Conservation (phyloP, 1,139 yeast species). For the Yarrowia galli region DNA sequence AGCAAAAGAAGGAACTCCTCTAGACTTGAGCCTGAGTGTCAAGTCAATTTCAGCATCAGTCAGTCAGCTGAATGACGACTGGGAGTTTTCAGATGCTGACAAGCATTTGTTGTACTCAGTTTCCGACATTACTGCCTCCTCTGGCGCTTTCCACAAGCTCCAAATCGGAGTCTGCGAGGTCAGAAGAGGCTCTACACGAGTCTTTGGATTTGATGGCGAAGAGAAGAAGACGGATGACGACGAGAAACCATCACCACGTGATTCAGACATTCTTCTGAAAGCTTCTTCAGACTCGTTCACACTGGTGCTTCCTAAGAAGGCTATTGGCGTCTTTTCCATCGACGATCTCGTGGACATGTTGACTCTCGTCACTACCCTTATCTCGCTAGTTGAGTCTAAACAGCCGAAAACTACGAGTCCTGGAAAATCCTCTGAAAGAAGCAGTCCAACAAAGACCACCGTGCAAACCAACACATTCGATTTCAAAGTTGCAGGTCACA, state of each 20-base stretch:
- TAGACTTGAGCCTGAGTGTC: not conserved
- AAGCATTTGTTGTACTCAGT: not conserved
- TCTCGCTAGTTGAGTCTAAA: constrained; percentile 1
- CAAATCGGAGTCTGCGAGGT: constrained; percentile 23
- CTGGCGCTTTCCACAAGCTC: constrained; percentile 6
- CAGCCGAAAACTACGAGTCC: not conserved
- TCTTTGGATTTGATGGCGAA: constrained; percentile 6
- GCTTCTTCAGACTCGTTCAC: not conserved
- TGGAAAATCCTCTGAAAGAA: not conserved
- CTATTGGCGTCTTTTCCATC: not conserved
- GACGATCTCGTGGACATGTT: constrained; percentile 11
- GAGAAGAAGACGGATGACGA: not conserved
- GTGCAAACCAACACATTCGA: constrained; percentile 17
- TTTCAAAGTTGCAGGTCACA: not conserved
- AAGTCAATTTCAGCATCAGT: constrained; percentile 6
- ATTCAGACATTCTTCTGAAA: constrained; percentile 5
- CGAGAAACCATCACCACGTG: not conserved
- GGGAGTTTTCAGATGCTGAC: not conserved
- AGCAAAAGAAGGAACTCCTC: not conserved
- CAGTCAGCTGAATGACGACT: not conserved
- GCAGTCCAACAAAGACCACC: not conserved
- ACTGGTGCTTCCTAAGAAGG: constrained; percentile 13
- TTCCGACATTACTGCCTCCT: constrained; percentile 14
- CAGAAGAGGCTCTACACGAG: not conserved
- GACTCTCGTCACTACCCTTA: not conserved